These are phyloP conservation scores for Craspedostauros australis DNA, from an alignment of 108 stramenopile genomes.

Conservation along the genomic window DNA sequence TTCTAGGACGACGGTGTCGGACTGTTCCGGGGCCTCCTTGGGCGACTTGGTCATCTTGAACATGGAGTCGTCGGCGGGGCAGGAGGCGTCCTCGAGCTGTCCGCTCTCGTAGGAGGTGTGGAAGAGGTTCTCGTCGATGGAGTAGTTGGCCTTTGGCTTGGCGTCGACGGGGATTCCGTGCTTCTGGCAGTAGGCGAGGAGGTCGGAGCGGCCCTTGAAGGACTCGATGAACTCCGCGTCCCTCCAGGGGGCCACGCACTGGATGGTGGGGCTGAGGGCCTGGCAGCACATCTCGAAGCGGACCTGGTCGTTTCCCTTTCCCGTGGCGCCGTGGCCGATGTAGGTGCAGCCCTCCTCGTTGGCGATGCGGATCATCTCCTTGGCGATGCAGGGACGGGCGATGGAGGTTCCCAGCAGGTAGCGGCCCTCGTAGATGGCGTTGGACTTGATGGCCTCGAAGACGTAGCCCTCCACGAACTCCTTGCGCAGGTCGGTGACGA, in stretches of 20 bases:
- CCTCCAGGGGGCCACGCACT: conserved; percentile 96
- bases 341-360: conserved; percentile 83
- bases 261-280: conserved; percentile 90
- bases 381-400: conserved; percentile 97
- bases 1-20: conserved; percentile 75
- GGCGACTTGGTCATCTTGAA: conserved; percentile 93
- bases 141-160: conserved; percentile 95
- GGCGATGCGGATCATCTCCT: conserved; percentile 98
- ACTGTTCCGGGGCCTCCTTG: conserved; percentile 80
- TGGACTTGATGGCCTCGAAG: conserved; percentile 91
- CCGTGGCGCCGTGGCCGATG: conserved; percentile 97
- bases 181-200: conserved; percentile 94
- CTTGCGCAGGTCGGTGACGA: conserved; percentile 89
- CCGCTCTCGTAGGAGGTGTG: conserved; percentile 98
- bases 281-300: conserved; percentile 99
- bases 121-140: conserved; percentile 97
- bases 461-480: conserved; percentile 97
- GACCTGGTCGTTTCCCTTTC: conserved; percentile 99
- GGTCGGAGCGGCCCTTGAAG: conserved; percentile 92
- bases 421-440: conserved; percentile 92
- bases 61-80: conserved; percentile 81
- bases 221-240: conserved; percentile 93
- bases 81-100: conserved; percentile 86
- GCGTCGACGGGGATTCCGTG: conserved; percentile 95
- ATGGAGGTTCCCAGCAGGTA: conserved; percentile 95